Base-by-base conservation (phyloP, 768 basidiomycete species). In the Amanita brunnescens region DNA sequence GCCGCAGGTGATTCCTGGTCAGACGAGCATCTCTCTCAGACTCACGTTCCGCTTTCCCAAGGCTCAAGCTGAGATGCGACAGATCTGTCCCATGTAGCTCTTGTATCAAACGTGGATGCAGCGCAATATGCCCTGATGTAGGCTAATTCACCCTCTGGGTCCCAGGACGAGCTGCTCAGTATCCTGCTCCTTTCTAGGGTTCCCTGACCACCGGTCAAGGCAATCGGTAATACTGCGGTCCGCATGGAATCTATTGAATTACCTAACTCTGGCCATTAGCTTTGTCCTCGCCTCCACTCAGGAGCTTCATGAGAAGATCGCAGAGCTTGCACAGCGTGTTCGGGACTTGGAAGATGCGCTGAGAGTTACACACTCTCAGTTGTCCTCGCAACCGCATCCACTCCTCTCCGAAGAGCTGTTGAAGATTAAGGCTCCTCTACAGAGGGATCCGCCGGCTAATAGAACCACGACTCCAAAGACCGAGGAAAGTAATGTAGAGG, bases 151-250 rank as follows among this genome's bases (percentile, higher is more conserved):
- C n/a, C 53, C 53, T 16, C 54, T 49, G 39, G 47, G 32, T n/a
- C n/a, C n/a, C n/a, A n/a, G 16, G 30, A 52, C 54, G 51, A 48
- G 52, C 55, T 45, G 21, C 13, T 12, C 18, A 20, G 18, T 59
- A 51, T 54, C 53, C 54, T 23, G 60, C 46, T 60, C 40, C 20
- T 29, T 12, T 37, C 38, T 57, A 71, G 87, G 85, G 86, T 47
- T 87, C 85, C 9, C 69, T 89, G 40, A 88, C 86, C 8, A 89
- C 87, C 42, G 87, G 87, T 6, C 83, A 87, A 64, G 87, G 87
- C 13, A 88, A 87, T 72, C 79, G 85, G 85, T 85, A 57, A 43
- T 20, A 9, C 53, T 32, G 35, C 7, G n/a, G n/a, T 32, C 10
- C 29, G 26, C 20, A 29, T 1, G 34, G 0, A 44, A 44, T 24